Evolutionary conservation across 768 basidiomycete species (phyloP).

Genomic region (Mycena sanguinolenta): DNA sequence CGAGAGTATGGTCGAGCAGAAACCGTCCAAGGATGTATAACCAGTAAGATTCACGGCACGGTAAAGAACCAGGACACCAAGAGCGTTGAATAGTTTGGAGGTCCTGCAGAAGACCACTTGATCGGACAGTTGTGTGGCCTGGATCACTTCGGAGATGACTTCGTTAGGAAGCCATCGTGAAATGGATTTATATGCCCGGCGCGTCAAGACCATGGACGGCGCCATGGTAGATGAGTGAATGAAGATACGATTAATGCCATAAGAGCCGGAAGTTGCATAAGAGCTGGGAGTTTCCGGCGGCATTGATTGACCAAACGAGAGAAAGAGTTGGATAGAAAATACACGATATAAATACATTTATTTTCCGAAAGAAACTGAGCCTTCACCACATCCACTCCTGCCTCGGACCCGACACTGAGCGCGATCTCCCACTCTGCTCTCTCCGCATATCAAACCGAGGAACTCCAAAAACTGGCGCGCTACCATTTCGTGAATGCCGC

Average conservation of each 20-base stretch:
- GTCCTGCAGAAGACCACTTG: neutral
- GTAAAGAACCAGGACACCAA: no score
- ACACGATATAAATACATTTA: slow-evolving; percentile 37
- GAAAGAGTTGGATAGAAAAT: neutral
- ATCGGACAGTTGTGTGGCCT: neutral
- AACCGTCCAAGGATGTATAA: no score
- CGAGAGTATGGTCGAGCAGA: no score
- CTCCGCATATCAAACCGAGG: slow-evolving; percentile 29
- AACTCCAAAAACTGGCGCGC: slow-evolving; percentile 32
- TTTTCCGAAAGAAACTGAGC: neutral
- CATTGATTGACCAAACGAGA: no score
- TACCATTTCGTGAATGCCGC: slow-evolving; percentile 34
- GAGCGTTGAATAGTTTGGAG: no score
- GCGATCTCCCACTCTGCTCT: slow-evolving; percentile 31
- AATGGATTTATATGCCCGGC: neutral
- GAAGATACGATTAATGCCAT: no score
- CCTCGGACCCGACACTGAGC: slow-evolving; percentile 30
- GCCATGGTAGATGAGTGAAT: no score
- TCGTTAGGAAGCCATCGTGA: slow-evolving; percentile 11
- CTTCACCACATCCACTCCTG: slow-evolving; percentile 18
- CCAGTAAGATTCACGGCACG: no score
- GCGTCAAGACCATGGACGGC: no score
- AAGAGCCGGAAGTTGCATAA: no score
- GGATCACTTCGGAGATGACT: slow-evolving; percentile 5
- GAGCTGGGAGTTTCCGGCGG: no score